These are phyloP conservation scores for Begonia masoniana DNA, from an alignment of 306 rosid genomes.

Conservation along the genomic window DNA sequence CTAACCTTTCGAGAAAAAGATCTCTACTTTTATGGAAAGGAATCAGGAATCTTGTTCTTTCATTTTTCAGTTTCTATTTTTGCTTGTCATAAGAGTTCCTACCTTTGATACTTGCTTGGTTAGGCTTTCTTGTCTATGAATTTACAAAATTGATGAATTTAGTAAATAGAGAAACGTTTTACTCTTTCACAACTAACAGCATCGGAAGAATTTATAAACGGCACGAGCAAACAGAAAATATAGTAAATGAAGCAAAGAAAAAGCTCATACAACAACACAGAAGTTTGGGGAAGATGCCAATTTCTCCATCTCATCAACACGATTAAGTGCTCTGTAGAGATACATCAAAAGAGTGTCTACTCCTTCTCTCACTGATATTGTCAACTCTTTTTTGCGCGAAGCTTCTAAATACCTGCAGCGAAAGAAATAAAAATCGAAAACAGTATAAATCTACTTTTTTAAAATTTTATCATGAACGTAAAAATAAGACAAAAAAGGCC, in stretches of 20 bases:
- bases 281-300: conserved; percentile 79
- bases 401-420: conserved; percentile 73
- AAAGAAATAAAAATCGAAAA: conserved; percentile 2
- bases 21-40: no score
- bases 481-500: neutral
- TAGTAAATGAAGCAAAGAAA: conserved; percentile 4
- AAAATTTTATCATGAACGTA: neutral
- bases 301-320: conserved; percentile 71
- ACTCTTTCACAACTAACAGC: no score
- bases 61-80: no score
- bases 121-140: no score
- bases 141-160: no score
- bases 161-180: no score
- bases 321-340: conserved; percentile 81
- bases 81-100: no score
- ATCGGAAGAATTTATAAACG: no score
- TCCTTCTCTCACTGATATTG: conserved; percentile 63
- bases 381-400: conserved; percentile 47
- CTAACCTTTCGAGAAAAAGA: no score
- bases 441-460: neutral
- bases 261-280: conserved; percentile 71
- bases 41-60: no score
- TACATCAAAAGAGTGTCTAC: conserved; percentile 86
- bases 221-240: neutral
- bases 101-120: no score